Conservation (phyloP, 73 alveolate genomes). For the Symbiodinium pilosum region DNA sequence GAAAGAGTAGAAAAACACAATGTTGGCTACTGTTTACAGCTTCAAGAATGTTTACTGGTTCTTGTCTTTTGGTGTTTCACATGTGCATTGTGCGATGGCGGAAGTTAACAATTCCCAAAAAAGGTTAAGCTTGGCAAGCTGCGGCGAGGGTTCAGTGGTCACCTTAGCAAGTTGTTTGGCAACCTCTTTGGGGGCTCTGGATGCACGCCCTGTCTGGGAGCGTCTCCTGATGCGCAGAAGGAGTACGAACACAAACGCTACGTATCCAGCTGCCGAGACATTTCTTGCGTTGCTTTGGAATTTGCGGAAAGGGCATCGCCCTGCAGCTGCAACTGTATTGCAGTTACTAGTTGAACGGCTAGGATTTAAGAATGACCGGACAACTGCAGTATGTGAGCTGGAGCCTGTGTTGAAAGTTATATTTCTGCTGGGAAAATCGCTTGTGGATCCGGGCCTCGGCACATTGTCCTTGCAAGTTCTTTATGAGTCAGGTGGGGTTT, state of each 20-base stretch:
- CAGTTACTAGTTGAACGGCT: background rate
- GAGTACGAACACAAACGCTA: background rate
- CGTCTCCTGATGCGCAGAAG: background rate
- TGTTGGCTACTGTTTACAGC: too few relatives aligned
- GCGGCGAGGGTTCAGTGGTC: background rate
- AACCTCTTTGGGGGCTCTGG: background rate
- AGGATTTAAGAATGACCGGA: background rate
- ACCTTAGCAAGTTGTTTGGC: background rate
- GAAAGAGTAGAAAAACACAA: too few relatives aligned
- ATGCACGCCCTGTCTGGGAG: background rate
- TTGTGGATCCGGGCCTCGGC: background rate
- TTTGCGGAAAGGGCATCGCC: background rate
- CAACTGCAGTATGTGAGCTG: background rate
- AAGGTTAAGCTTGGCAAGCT: too few relatives aligned
- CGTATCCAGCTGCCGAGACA: background rate
- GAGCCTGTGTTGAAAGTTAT: background rate
- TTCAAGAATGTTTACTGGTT: too few relatives aligned
- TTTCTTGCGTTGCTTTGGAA: background rate
- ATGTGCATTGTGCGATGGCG: too few relatives aligned
- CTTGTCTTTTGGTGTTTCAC: too few relatives aligned
- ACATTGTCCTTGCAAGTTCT: background rate
- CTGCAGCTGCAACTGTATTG: background rate
- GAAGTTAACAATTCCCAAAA: too few relatives aligned
- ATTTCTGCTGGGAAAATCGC: background rate
- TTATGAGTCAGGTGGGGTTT: background rate